Conservation (phyloP, 2,329 filamentous ascomycete species). For the Neocucurbitaria cava region DNA sequence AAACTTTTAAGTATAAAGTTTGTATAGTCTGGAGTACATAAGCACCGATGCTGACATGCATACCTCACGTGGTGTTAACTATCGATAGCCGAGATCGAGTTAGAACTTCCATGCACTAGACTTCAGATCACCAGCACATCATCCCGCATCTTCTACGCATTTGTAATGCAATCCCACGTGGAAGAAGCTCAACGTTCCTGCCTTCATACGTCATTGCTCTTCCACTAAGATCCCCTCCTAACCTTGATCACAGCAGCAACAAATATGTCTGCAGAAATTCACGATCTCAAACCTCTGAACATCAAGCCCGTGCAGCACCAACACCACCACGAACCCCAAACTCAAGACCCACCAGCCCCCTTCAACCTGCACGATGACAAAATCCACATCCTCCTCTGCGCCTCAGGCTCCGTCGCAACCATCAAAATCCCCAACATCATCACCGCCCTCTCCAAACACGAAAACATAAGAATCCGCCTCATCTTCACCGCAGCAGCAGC, state of each 20-base stretch:
- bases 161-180: conserved; percentile 15
- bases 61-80: conserved; percentile 6
- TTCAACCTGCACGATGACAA: conserved; percentile 41
- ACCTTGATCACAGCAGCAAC: conserved; percentile 7
- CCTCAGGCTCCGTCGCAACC: conserved; percentile 80
- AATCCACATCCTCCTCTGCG: conserved; percentile 69
- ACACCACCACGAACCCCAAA: conserved; percentile 22
- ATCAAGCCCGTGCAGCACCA: conserved; percentile 37
- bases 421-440: conserved; percentile 71
- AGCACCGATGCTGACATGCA: neutral
- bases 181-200: neutral
- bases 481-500: conserved; percentile 77
- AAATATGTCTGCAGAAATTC: conserved; percentile 34
- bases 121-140: neutral
- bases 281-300: conserved; percentile 35
- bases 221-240: neutral
- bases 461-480: conserved; percentile 78
- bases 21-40: too few relatives aligned
- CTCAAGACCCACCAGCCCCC: conserved; percentile 25
- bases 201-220: conserved; percentile 16
- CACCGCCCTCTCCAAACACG: conserved; percentile 60
- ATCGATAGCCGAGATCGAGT: conserved; percentile 14
- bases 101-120: conserved; percentile 15
- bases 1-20: too few relatives aligned
- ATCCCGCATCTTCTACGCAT: conserved; percentile 5